Evolutionary conservation across 139 green algal genomes (phyloP).

Genomic region (Chlamydomonas eustigma): DNA sequence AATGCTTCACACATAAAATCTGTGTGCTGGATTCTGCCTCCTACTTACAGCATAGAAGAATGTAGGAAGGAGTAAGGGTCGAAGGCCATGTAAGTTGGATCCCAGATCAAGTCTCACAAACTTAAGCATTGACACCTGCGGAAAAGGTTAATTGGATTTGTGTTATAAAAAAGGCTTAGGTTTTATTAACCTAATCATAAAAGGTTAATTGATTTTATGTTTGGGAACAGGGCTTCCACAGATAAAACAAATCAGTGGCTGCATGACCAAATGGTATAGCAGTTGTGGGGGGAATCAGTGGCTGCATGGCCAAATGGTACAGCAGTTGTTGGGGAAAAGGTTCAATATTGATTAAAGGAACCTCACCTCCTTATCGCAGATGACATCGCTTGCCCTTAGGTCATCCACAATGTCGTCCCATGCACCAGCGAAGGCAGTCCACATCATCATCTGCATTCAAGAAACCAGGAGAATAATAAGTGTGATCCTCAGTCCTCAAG

Average conservation of each 20-base stretch:
- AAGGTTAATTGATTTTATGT: too few relatives aligned
- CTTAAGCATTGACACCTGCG: slow-evolving; percentile 36
- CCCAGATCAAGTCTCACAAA: slow-evolving; percentile 47
- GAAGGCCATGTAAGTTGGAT: slow-evolving; percentile 41
- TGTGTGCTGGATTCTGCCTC: too few relatives aligned
- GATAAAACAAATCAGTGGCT: too few relatives aligned
- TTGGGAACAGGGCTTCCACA: too few relatives aligned
- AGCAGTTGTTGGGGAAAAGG: background rate
- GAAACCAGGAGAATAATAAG: too few relatives aligned
- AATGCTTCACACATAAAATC: too few relatives aligned
- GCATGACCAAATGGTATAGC: too few relatives aligned
- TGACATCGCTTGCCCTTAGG: slow-evolving; percentile 26
- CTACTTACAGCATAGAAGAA: slow-evolving; percentile 59
- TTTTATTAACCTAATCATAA: too few relatives aligned
- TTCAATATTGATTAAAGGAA: background rate
- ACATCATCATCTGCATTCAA: slow-evolving; percentile 45
- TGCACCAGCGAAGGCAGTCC: slow-evolving; percentile 39
- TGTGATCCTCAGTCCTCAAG: too few relatives aligned
- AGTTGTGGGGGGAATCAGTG: too few relatives aligned
- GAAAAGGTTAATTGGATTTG: too few relatives aligned
- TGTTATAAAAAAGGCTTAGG: background rate
- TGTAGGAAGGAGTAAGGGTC: slow-evolving; percentile 63
- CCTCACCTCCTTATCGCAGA: slow-evolving; percentile 37
- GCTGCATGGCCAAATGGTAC: too few relatives aligned
- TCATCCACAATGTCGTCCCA: slow-evolving; percentile 47